These are phyloP conservation scores for Pseudozyma hubeiensis DNA, from an alignment of 1,284 basidiomycete genomes.

Conservation along the genomic window DNA sequence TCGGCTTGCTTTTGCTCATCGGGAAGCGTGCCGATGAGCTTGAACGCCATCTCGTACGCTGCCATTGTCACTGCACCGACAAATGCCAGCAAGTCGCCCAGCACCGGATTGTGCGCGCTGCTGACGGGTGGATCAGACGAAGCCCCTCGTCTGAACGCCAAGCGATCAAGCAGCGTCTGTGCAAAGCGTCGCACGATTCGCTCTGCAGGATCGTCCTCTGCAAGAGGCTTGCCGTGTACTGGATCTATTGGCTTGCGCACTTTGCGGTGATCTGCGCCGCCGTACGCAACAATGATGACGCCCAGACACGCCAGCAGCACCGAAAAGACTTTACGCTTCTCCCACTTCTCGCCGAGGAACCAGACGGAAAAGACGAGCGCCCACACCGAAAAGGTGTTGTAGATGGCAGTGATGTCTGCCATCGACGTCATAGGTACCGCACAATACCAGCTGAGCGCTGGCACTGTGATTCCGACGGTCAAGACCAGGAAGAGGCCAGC, in stretches of 20 bases:
- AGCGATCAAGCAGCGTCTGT: not conserved
- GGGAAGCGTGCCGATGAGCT: slow-evolving; percentile 62
- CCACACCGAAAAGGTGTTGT: slow-evolving; percentile 68
- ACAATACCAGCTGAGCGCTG: slow-evolving; percentile 66
- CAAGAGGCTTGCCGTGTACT: slow-evolving; percentile 44
- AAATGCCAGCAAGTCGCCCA: slow-evolving; percentile 61
- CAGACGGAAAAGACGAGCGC: slow-evolving; percentile 67
- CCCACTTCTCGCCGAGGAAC: slow-evolving; percentile 65
- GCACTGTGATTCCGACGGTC: slow-evolving; percentile 63
- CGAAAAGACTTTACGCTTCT: slow-evolving; percentile 59
- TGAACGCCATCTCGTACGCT: slow-evolving; percentile 66
- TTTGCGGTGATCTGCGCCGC: slow-evolving; percentile 57
- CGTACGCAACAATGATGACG: slow-evolving; percentile 64
- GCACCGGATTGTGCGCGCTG: slow-evolving; percentile 47
- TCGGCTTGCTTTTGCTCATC: slow-evolving; percentile 54
- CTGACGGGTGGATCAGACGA: slow-evolving; percentile 12
- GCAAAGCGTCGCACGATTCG: slow-evolving; percentile 16
- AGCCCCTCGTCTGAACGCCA: slow-evolving; percentile 8
- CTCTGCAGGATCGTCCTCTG: slow-evolving; percentile 15
- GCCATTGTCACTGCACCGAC: slow-evolving; percentile 67
- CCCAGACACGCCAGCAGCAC: slow-evolving; percentile 62
- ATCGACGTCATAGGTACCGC: slow-evolving; percentile 67
- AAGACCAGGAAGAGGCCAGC: slow-evolving; percentile 48
- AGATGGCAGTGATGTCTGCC: slow-evolving; percentile 68
- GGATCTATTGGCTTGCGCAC: slow-evolving; percentile 51